These are phyloP conservation scores for Phytopythium litorale DNA, from an alignment of 352 stramenopile species.

Conservation along the genomic window DNA sequence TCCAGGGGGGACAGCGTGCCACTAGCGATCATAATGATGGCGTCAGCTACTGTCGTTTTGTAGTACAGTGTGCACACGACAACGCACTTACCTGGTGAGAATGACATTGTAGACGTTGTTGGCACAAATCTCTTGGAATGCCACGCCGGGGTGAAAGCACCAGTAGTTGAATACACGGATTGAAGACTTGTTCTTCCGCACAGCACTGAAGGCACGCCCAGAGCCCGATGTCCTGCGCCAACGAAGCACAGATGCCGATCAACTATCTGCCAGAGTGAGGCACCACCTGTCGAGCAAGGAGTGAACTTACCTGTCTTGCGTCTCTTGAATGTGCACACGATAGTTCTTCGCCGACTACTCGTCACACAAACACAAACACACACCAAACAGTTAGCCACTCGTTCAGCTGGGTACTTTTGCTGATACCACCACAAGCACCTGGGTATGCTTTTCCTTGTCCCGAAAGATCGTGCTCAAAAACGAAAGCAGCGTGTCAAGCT, in stretches of 20 bases:
- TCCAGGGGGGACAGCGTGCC: conserved; percentile 97
- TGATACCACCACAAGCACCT: conserved; percentile 23
- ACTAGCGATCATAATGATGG: conserved; percentile 29
- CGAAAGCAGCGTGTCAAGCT: conserved; percentile 75
- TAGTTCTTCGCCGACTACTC: conserved; percentile 70
- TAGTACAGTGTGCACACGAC: conserved; percentile 2
- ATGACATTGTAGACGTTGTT: conserved; percentile 91
- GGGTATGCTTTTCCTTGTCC: conserved; percentile 71
- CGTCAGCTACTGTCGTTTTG: not conserved
- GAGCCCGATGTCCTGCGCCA: conserved; percentile 28
- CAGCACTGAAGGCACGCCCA: conserved; percentile 44
- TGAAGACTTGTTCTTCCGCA: conserved; percentile 46
- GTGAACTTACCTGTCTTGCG: conserved; percentile 53
- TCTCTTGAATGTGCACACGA: conserved; percentile 88
- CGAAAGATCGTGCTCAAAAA: conserved; percentile 87
- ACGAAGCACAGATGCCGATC: conserved; percentile 14
- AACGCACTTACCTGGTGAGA: conserved; percentile 58
- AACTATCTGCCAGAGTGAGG: not conserved
- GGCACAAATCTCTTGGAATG: conserved; percentile 93
- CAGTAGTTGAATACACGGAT: conserved; percentile 96
- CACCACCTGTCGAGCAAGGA: not conserved
- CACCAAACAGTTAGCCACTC: not conserved
- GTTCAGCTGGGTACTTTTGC: not conserved
- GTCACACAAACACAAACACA: conserved; percentile 6
- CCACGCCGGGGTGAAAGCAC: conserved; percentile 97